Base-by-base conservation (phyloP, 2,329 filamentous ascomycete species). In the Fusarium fracticaudum region DNA sequence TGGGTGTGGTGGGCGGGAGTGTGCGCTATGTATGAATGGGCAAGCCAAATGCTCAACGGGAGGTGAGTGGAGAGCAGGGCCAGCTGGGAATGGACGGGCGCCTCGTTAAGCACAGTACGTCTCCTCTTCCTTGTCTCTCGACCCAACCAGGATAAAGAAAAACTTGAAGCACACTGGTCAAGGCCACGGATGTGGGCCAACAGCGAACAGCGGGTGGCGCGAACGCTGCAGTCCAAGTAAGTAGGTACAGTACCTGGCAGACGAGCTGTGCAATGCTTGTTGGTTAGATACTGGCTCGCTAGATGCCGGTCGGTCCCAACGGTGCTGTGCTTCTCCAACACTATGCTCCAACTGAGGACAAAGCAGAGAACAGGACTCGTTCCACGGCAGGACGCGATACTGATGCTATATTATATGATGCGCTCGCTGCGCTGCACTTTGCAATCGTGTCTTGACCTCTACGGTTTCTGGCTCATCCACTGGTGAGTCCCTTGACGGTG, bases 181-280 rank as follows among this genome's bases (percentile, higher is more conserved):
- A 62, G 69, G 64, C 60, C 38, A 53, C 62, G 64, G 35, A 58
- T 57, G 77, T 75, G 77, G 76, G 68, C 73, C 76, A 66, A 68
- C 75, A 76, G 57, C 69, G 74, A 77, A 67, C 76, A 76, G 75
- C 77, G 76, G 77, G 77, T 79, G 77, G 77, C 77, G 77, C 77
- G 77, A 79, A 79, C 77, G 64, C 71, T 77, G 66, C 64, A 63
- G 69, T 75, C 67, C 50, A 71, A 60, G 60, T 75, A 71, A 53
- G 60, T 75, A 70, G 51, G 64, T 62, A 68, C 64, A 69, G 67
- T 71, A 74, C 71, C 67, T 73, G 68, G 70, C 69, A 73, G 69
- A 45, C 50, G 41, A 41, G 45, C 66, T 66, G 70, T 70, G 41
- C 31, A 66, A 64, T 58, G 64, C 64, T 73, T 69, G 69, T 70